phyloP scores from a whole-genome alignment of 2,329 filamentous ascomycete genomes.

The Paracorniculantispora psalliotae region DNA sequence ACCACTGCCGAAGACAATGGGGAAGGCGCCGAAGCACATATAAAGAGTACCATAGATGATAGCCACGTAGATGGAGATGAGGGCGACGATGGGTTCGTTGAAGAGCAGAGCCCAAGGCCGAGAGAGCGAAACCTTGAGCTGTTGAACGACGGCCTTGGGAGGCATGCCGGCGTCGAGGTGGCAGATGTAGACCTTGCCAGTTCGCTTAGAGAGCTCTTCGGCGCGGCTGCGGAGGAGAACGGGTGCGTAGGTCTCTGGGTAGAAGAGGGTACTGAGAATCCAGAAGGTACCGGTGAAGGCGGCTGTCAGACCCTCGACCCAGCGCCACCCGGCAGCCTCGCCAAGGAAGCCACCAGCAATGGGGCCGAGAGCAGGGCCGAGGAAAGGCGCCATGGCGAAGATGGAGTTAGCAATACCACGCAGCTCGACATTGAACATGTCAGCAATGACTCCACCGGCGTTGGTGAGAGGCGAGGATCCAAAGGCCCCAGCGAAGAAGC shows the following conservation, averaged over 20 bases:
- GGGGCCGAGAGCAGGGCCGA: constrained; percentile 58
- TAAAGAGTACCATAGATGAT: constrained; percentile 54
- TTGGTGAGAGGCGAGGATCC: constrained; percentile 57
- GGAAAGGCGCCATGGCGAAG: constrained; percentile 59
- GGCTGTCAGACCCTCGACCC: constrained; percentile 39
- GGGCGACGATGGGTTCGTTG: constrained; percentile 62
- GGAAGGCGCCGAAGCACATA: constrained; percentile 54
- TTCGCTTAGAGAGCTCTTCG: constrained; percentile 16
- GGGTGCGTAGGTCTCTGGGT: constrained; percentile 28
- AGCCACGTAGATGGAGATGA: constrained; percentile 61
- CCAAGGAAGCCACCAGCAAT: constrained; percentile 62
- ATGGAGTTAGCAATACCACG: constrained; percentile 55
- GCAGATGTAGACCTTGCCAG: constrained; percentile 17
- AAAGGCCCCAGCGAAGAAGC: constrained; percentile 59
- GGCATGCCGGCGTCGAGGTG: no score
- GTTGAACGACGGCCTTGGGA: constrained; percentile 26
- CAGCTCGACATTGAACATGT: constrained; percentile 49
- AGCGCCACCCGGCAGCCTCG: constrained; percentile 59
- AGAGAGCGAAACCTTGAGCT: no score
- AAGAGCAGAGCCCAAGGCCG: constrained; percentile 66
- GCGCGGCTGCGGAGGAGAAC: constrained; percentile 25
- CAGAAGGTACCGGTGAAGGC: constrained; percentile 37
- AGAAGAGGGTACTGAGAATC: constrained; percentile 39
- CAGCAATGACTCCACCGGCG: constrained; percentile 55
- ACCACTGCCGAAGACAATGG: constrained; percentile 58